These are phyloP conservation scores for Euptelea pleiosperma DNA, from an alignment of 164 flowering plant species.

Conservation along the genomic window DNA sequence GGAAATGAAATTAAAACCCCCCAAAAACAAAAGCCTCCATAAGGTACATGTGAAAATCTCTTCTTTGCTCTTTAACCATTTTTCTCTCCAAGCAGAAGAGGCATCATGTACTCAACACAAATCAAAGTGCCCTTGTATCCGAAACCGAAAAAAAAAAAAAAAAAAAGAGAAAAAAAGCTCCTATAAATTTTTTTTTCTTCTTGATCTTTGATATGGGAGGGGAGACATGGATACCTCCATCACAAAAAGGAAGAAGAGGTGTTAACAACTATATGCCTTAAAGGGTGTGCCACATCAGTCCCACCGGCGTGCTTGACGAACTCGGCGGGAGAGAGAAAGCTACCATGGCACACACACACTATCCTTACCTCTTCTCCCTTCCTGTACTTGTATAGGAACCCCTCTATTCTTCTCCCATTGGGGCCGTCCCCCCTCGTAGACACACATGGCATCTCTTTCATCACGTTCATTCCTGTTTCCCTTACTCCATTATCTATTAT, in stretches of 20 bases:
- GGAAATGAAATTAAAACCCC: not conserved
- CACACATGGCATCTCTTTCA: conserved; percentile 77
- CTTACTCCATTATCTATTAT: conserved; percentile 1
- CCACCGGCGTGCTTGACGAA: conserved; percentile 90
- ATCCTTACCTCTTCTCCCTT: conserved; percentile 80
- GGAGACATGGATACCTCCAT: conserved; percentile 10
- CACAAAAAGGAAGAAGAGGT: conserved; percentile 35
- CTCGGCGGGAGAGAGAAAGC: conserved; percentile 76
- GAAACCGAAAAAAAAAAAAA: too few relatives aligned
- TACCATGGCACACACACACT: conserved; percentile 89
- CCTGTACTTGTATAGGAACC: conserved; percentile 63
- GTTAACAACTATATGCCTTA: conserved; percentile 71
- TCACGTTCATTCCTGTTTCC: conserved; percentile 35
- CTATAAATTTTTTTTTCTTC: too few relatives aligned
- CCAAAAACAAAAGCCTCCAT: not conserved
- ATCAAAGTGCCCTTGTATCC: too few relatives aligned
- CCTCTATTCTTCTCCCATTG: conserved; percentile 60
- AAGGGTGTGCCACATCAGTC: conserved; percentile 65
- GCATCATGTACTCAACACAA: conserved; percentile 1
- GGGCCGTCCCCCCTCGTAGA: conserved; percentile 74
- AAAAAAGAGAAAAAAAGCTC: too few relatives aligned
- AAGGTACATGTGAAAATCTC: conserved; percentile 8
- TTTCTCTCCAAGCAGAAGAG: conserved; percentile 4
- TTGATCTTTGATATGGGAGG: too few relatives aligned
- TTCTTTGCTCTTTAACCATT: not conserved